Conservation (phyloP, 2,329 filamentous ascomycete species). For the Trichoderma breve region DNA sequence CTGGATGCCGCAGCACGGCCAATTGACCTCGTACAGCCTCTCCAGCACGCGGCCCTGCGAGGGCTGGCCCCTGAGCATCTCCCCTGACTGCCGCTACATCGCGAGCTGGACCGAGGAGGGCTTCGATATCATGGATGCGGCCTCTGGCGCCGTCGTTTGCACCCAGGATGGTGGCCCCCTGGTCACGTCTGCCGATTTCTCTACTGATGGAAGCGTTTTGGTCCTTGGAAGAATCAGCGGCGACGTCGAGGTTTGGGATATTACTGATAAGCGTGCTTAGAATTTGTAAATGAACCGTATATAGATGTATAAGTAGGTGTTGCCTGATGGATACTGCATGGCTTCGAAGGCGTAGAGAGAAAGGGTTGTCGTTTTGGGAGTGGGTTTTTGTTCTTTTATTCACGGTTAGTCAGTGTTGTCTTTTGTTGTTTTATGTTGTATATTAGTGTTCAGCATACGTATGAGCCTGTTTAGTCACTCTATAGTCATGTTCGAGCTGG, state of each 20-base stretch:
- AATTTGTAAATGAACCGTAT: not conserved
- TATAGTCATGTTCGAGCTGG: not conserved
- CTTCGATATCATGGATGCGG: constrained; percentile 41
- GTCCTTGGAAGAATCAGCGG: constrained; percentile 38
- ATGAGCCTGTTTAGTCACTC: not conserved
- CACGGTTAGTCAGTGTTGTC: not conserved
- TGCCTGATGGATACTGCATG: not conserved
- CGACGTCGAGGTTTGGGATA: constrained; percentile 35
- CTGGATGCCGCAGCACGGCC: constrained; percentile 36
- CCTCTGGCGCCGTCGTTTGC: constrained; percentile 34
- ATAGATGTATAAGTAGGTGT: not conserved
- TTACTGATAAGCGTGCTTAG: constrained; percentile 23
- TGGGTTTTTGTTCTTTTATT: not conserved
- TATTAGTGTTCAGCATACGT: constrained; percentile 1
- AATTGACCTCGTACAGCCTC: constrained; percentile 38
- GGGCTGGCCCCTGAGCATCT: constrained; percentile 43
- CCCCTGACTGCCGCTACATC: constrained; percentile 39
- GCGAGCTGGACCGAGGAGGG: constrained; percentile 42
- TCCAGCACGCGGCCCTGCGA: constrained; percentile 35
- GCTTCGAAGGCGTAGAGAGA: not conserved
- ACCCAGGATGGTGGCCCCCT: constrained; percentile 28
- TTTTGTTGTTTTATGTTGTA: not conserved
- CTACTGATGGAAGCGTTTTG: constrained; percentile 30
- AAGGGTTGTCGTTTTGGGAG: not conserved
- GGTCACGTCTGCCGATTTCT: constrained; percentile 39